Evolutionary conservation across 352 stramenopile species (phyloP).

Genomic region (Globisporangium okanoganense): DNA sequence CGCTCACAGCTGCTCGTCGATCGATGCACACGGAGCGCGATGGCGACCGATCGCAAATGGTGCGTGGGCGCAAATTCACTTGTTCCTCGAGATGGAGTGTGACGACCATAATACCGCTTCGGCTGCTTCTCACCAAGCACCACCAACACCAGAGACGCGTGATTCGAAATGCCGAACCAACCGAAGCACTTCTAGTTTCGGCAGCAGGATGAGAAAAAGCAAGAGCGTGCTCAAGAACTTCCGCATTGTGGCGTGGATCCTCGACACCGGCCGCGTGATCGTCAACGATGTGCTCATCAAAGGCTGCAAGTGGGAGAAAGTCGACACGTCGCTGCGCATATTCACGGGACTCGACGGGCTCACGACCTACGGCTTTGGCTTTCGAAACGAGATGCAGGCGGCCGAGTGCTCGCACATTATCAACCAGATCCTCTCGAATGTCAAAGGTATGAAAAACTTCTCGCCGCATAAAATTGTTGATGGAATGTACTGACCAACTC

Average conservation of each 20-base stretch:
- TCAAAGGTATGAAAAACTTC: slow-evolving; percentile 23
- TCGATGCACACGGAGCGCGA: slow-evolving; percentile 1
- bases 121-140: neutral
- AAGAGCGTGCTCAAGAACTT: slow-evolving; percentile 30
- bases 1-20: slow-evolving; percentile 5
- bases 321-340: slow-evolving; percentile 35
- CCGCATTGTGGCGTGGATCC: slow-evolving; percentile 50
- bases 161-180: neutral
- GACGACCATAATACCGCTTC: neutral
- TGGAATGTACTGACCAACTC: neutral
- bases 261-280: slow-evolving; percentile 51
- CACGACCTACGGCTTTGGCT: slow-evolving; percentile 43
- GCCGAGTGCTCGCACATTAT: slow-evolving; percentile 50
- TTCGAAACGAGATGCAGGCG: slow-evolving; percentile 37
- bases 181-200: slow-evolving; percentile 3
- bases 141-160: neutral
- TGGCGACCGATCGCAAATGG: slow-evolving; percentile 42
- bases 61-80: slow-evolving; percentile 46
- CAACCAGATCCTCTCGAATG: slow-evolving; percentile 34
- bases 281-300: slow-evolving; percentile 40
- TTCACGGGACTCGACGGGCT: slow-evolving; percentile 32
- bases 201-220: neutral
- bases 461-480: neutral
- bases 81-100: slow-evolving; percentile 47
- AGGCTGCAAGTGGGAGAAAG: slow-evolving; percentile 40